phyloP scores from a whole-genome alignment of 768 basidiomycete species.

The Tricholoma matsutake region DNA sequence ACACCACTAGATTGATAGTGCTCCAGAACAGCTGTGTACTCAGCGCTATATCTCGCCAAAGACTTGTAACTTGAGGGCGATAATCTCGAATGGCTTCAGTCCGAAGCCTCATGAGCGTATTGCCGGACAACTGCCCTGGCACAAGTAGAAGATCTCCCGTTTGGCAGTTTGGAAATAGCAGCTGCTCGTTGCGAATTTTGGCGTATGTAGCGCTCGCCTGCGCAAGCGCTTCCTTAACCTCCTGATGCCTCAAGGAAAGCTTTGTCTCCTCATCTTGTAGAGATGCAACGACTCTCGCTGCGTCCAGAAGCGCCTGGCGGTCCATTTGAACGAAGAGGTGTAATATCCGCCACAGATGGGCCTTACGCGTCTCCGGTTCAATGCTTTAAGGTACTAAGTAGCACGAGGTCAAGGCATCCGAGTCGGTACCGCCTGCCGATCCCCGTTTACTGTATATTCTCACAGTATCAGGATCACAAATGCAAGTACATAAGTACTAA shows the following conservation, averaged over 20 bases:
- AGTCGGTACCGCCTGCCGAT: background rate
- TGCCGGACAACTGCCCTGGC: constrained; percentile 18
- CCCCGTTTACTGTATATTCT: too few species aligned
- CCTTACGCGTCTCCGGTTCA: background rate
- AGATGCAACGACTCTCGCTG: background rate
- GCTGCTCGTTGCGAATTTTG: constrained; percentile 32
- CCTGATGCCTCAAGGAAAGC: constrained; percentile 33
- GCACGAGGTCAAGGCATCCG: background rate
- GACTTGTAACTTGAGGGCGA: constrained; percentile 41
- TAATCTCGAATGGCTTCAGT: constrained; percentile 31
- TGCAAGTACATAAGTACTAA: too few species aligned
- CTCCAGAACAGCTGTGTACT: constrained; percentile 45
- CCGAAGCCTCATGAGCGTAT: constrained; percentile 2
- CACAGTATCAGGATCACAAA: too few species aligned
- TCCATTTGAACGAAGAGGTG: background rate
- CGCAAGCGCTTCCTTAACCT: constrained; percentile 30
- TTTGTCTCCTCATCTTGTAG: constrained; percentile 25
- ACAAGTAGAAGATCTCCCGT: constrained; percentile 36
- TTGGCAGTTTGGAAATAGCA: constrained; percentile 35
- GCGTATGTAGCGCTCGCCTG: constrained; percentile 29
- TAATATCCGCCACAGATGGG: background rate
- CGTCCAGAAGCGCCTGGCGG: background rate
- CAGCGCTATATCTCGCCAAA: constrained; percentile 41
- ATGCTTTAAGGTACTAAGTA: background rate
- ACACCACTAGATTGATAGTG: constrained; percentile 31